Evolutionary conservation across 2,329 filamentous ascomycete species (phyloP), one percentile per base, ranked within the genome.

Genomic region (Pseudogymnoascus sp.): DNA sequence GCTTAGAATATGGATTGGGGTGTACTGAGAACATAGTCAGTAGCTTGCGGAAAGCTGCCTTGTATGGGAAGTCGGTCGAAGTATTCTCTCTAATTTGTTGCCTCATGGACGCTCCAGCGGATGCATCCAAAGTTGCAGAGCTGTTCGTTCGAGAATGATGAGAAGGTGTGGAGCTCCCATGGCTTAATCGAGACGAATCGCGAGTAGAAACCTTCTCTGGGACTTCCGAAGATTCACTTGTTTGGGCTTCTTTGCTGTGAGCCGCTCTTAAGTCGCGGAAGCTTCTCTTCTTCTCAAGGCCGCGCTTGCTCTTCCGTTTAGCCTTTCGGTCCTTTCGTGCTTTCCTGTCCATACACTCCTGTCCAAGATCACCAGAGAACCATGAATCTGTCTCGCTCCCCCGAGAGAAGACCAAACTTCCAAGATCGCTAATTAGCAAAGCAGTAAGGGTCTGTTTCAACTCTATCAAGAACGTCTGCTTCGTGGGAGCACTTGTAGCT

Each of bases 331-430:
- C 75, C 65, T 85, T 80, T 3, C 79, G 77, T 57, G 85, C 81
- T 56, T 79, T 81, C 23, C 82, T 78, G 58, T 85, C 82, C 48
- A 85, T 83, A 68, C 83, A 86, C 64, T 86, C 77, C 65, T 86
- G 81, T 2, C 84, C 83, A 5, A 91, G 72, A 12, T 82, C 82
- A 58, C 82, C 79, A 65, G 67, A 70, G 62, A 96, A 94, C 88
- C 92, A 96, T 2, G 79, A 79, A 71, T 97, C 94, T 0, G 92
- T 97, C 74, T 99, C 94, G 39, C 91, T 95, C 2, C 94, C 94
- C 12, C 83, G 77, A 37, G 85, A 82, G 58, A 95, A 94, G 1
- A 96, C 86, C 28, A 90, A 82, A 38, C 86, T 91, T 5, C 92
- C 91, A 3, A 97, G 78, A 70, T 99, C 94, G 57, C 92, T 97